Conservation (phyloP, 805 yeast genomes). For the Yarrowia yakushimensis region DNA sequence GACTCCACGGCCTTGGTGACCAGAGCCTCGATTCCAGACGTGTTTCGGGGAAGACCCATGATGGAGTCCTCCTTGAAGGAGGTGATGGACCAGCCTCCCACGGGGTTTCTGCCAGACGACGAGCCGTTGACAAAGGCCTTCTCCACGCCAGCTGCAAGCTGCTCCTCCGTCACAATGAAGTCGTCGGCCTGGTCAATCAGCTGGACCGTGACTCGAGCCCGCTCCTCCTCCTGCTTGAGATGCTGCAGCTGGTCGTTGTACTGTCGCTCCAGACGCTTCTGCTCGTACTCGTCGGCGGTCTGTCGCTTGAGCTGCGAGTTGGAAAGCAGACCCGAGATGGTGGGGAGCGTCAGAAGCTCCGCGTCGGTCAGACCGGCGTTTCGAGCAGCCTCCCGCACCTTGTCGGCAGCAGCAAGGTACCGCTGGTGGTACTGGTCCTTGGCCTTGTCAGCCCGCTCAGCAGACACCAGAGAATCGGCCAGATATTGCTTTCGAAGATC, state of each 20-base stretch:
- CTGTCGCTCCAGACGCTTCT: constrained; percentile 55
- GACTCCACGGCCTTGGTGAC: neutral
- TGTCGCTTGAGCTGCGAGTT: constrained; percentile 67
- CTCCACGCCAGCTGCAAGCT: constrained; percentile 55
- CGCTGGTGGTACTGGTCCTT: neutral
- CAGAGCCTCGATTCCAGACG: constrained; percentile 1
- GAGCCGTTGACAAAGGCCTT: constrained; percentile 45
- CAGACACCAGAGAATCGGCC: neutral
- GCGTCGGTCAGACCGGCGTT: constrained; percentile 42
- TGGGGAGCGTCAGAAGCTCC: constrained; percentile 68
- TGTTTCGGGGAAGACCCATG: constrained; percentile 21
- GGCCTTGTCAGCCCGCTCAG: constrained; percentile 1
- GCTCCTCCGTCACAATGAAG: constrained; percentile 70
- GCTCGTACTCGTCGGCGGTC: constrained; percentile 62
- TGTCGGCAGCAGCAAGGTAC: neutral
- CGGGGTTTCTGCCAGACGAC: constrained; percentile 2
- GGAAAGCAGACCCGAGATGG: constrained; percentile 56
- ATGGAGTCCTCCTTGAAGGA: constrained; percentile 14
- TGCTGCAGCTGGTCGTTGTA: constrained; percentile 62
- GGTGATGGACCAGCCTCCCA: constrained; percentile 17
- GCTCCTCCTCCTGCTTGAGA: constrained; percentile 49
- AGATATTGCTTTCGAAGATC: constrained; percentile 14
- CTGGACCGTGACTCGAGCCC: constrained; percentile 57
- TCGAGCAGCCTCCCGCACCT: constrained; percentile 35
- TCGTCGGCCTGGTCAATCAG: constrained; percentile 66